A percentile compares a stretch with the other conserved stretches of the same genome.
These are phyloP conservation scores for Sextonia rubra DNA, from an alignment of 164 flowering plant species.

Conservation along the genomic window DNA sequence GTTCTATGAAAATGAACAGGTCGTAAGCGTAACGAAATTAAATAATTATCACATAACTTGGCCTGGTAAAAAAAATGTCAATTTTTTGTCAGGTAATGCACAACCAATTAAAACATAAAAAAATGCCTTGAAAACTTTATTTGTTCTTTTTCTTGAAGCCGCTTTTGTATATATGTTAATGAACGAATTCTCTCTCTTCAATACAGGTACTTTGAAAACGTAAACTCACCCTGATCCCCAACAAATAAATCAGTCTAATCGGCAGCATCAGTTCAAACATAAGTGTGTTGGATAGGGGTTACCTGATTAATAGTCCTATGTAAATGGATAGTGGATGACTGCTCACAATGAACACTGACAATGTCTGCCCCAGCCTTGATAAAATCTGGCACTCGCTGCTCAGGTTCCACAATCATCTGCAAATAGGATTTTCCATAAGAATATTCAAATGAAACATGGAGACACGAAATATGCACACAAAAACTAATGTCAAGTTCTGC, in stretches of 20 bases:
- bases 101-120: too few species aligned
- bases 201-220: neutral
- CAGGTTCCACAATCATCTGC: conserved; percentile 99
- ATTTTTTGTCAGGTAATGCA: too few species aligned
- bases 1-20: too few species aligned
- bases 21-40: too few species aligned
- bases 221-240: neutral
- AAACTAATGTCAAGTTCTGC: neutral
- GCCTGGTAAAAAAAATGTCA: too few species aligned
- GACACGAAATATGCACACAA: neutral
- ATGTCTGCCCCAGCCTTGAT: conserved; percentile 99
- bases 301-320: conserved; percentile 86
- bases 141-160: neutral
- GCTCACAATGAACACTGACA: conserved; percentile 95
- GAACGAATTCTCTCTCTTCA: neutral
- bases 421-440: conserved; percentile 13
- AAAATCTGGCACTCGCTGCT: conserved; percentile 91
- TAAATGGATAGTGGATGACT: conserved; percentile 90
- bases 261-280: neutral
- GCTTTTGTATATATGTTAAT: neutral
- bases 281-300: conserved; percentile 16
- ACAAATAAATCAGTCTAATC: neutral
- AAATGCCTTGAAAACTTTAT: too few species aligned
- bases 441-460: neutral
- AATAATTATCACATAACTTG: too few species aligned